phyloP scores from a whole-genome alignment of 1,284 basidiomycete genomes.

The Spongiforma sp. region DNA sequence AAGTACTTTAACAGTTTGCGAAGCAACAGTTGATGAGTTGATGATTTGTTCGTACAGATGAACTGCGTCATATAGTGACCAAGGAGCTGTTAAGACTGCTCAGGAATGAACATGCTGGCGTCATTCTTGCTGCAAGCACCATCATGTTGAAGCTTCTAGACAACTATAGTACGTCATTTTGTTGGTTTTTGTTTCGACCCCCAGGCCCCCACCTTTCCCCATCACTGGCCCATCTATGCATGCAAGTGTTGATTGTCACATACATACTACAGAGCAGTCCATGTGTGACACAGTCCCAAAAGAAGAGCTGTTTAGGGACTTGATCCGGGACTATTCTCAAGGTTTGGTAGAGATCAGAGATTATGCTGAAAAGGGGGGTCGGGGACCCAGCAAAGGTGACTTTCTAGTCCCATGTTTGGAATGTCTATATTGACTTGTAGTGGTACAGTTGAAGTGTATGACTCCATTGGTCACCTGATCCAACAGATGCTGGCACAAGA shows the following conservation, averaged over 20 bases:
- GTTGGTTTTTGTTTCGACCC: not conserved
- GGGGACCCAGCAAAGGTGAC: too few species aligned
- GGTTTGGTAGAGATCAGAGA: slow-evolving; percentile 22
- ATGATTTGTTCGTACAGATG: slow-evolving; percentile 6
- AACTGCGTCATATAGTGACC: slow-evolving; percentile 15
- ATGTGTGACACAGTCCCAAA: slow-evolving; percentile 24
- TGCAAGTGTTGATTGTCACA: not conserved
- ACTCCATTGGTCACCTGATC: slow-evolving; percentile 30
- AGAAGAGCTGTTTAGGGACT: slow-evolving; percentile 15
- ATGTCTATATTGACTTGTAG: too few species aligned
- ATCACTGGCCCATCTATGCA: not conserved
- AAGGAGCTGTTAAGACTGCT: slow-evolving; percentile 22
- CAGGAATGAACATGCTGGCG: slow-evolving; percentile 19
- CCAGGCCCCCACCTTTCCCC: not conserved
- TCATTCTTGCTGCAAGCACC: slow-evolving; percentile 22
- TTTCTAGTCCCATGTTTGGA: too few species aligned
- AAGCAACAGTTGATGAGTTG: not conserved
- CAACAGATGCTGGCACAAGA: slow-evolving; percentile 21
- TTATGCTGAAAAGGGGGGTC: slow-evolving; percentile 16
- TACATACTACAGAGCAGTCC: too few species aligned
- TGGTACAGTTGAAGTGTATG: slow-evolving; percentile 30
- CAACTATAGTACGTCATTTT: slow-evolving; percentile 21
- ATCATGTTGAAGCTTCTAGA: slow-evolving; percentile 19
- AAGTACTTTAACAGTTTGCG: too few species aligned
- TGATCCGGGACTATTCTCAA: slow-evolving; percentile 27